These are phyloP conservation scores for Trichaptum fuscoviolaceum DNA, from an alignment of 768 basidiomycete species.

Conservation along the genomic window DNA sequence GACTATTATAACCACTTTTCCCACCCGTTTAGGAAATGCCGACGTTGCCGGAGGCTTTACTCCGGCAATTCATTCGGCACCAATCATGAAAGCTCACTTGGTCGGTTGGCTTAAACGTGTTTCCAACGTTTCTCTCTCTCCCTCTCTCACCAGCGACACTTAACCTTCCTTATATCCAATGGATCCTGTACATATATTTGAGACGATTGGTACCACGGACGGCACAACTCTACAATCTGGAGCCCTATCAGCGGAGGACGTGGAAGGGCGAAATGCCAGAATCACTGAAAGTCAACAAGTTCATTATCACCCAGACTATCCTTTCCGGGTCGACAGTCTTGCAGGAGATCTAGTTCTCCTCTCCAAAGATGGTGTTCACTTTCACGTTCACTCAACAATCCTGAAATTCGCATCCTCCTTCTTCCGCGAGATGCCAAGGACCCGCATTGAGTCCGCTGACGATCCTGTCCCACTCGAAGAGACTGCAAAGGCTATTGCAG, in stretches of 20 bases:
- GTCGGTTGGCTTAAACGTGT: too few species aligned
- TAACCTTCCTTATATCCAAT: neutral
- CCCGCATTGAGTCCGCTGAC: neutral
- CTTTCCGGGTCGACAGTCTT: constrained; percentile 1
- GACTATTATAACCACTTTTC: neutral
- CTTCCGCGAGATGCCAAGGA: constrained; percentile 15
- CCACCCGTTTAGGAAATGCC: neutral
- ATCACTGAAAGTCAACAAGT: too few species aligned
- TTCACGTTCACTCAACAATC: constrained; percentile 13
- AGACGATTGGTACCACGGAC: too few species aligned
- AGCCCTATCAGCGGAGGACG: too few species aligned
- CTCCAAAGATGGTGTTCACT: constrained; percentile 9
- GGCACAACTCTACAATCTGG: too few species aligned
- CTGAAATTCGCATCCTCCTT: constrained; percentile 14
- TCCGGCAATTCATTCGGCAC: neutral
- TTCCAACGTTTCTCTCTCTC: neutral
- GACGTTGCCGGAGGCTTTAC: neutral
- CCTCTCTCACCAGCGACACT: neutral
- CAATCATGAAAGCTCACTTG: neutral
- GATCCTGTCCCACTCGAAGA: neutral
- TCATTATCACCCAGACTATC: too few species aligned
- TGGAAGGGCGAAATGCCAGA: too few species aligned
- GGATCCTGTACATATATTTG: too few species aligned
- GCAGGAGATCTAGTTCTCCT: constrained; percentile 9
- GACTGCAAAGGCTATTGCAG: neutral